Evolutionary conservation across 495 filamentous ascomycete species (phyloP).

Genomic region (Bombardia bombarda): DNA sequence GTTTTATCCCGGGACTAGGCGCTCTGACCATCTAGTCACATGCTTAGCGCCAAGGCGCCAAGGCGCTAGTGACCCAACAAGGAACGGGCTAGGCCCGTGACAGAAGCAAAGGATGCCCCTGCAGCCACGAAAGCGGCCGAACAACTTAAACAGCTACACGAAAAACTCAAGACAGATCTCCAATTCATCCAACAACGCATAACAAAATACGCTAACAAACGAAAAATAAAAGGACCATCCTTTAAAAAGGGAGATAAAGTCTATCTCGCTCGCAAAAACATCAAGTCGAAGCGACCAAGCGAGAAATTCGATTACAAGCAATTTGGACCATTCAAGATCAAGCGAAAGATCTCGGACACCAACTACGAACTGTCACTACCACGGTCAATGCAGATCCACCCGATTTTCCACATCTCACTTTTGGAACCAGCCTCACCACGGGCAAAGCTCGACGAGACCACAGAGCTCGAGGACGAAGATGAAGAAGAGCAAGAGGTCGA

Average conservation of each 20-base stretch:
- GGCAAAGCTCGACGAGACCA: not conserved
- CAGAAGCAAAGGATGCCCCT: not conserved
- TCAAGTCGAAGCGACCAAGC: slow-evolving; percentile 24
- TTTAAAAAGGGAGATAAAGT: slow-evolving; percentile 24
- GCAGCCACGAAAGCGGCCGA: slow-evolving; percentile 1
- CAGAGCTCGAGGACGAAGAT: not conserved
- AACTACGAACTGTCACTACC: slow-evolving; percentile 11
- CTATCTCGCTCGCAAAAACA: slow-evolving; percentile 22
- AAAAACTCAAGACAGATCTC: slow-evolving; percentile 12
- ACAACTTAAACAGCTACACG: slow-evolving; percentile 7
- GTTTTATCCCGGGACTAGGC: too few relatives aligned
- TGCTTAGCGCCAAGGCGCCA: too few relatives aligned
- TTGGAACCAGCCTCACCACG: slow-evolving; percentile 2
- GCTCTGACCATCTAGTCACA: too few relatives aligned
- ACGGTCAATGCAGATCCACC: slow-evolving; percentile 1
- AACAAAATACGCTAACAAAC: slow-evolving; percentile 14
- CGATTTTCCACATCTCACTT: not conserved
- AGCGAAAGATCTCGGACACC: slow-evolving; percentile 9
- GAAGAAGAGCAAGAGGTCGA: not conserved
- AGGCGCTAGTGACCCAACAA: too few relatives aligned
- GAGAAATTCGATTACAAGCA: slow-evolving; percentile 24
- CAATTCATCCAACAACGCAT: slow-evolving; percentile 9
- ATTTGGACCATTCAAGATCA: slow-evolving; percentile 16
- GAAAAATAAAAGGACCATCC: slow-evolving; percentile 11
- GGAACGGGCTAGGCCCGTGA: too few relatives aligned